phyloP scores from a whole-genome alignment of 768 basidiomycete species.

The Neoboletus magnificus region DNA sequence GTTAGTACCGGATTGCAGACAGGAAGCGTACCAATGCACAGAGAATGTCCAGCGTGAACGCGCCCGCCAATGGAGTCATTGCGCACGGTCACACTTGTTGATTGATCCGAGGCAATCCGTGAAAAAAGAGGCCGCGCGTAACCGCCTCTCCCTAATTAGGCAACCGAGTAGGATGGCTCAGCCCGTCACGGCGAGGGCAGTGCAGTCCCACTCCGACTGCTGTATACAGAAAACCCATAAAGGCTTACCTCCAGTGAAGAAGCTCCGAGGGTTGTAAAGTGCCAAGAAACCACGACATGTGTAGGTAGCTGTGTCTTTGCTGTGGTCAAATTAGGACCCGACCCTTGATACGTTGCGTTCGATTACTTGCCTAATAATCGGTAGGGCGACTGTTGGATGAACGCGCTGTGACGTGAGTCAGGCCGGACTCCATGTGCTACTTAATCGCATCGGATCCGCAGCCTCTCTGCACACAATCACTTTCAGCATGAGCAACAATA shows the following conservation, averaged over 20 bases:
- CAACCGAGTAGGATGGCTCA: neutral
- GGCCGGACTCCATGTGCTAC: neutral
- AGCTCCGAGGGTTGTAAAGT: neutral
- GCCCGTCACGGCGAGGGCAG: neutral
- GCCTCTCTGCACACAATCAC: neutral
- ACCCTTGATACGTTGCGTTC: neutral
- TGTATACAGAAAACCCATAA: too few relatives aligned
- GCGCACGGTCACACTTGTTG: neutral
- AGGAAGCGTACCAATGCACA: constrained; percentile 16
- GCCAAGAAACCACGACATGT: neutral
- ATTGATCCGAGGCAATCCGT: too few relatives aligned
- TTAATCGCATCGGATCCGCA: neutral
- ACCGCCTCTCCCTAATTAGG: constrained; percentile 1
- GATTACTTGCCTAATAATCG: neutral
- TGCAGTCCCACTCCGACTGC: neutral
- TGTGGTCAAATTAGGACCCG: neutral
- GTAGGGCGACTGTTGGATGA: neutral
- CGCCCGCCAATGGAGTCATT: constrained; percentile 3
- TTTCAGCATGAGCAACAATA: constrained; percentile 1
- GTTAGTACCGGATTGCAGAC: neutral
- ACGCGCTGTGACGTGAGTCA: too few relatives aligned
- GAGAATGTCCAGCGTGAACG: constrained; percentile 13
- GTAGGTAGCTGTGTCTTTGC: neutral
- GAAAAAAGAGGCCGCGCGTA: too few relatives aligned
- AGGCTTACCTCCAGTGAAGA: neutral